Base-by-base conservation (phyloP, 2,329 filamentous ascomycete genomes). In the Venturiaceae sp. region DNA sequence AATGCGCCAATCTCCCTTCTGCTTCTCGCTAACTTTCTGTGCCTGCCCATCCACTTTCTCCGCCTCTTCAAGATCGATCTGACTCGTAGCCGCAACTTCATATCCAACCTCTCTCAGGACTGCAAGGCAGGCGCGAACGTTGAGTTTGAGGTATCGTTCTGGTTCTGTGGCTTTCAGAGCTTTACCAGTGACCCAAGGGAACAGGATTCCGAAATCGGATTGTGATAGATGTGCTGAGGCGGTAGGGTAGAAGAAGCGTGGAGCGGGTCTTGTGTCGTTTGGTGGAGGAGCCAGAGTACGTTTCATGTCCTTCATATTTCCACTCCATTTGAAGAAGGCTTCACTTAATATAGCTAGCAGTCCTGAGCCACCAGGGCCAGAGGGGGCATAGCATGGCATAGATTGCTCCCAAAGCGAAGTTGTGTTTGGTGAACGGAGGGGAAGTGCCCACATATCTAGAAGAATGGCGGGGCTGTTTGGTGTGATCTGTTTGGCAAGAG, bases 81-180 rank as follows among this genome's bases (percentile, higher is more conserved):
- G 65, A 36, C 71, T 74, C 3, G 71, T 73, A n/a, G 66, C 63
- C 13, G 73, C 73, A 3, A 79, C 70, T 60, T 76, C 70, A 1
- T 72, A 64, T 0, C 72, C 71, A 13, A 64, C 65, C 33, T 77
- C 70, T n/a, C 77, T 66, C 41, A 88, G 70, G 78, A 89, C 62
- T 76, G 97, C 66, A 84, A 96, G 72, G 71, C 96, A 65, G 80
- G 96, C 62, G 72, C 96, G 61, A 82, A 90, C 41, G 84, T 97
- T 74, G 83, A 99, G 76, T 73, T 94, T 67, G 80, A 96, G 72
- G 83, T 96, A 68, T 86, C 90, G 54, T 74, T 96, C 67, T 74
- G 94, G 68, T 73, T 91, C 68, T 74, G 96, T 74, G 0, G 76
- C 77, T 58, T 79, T 78, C 11, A 79, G 67, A 46, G 47, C 44